phyloP scores from a whole-genome alignment of 768 basidiomycete genomes.

The Russula earlei region DNA sequence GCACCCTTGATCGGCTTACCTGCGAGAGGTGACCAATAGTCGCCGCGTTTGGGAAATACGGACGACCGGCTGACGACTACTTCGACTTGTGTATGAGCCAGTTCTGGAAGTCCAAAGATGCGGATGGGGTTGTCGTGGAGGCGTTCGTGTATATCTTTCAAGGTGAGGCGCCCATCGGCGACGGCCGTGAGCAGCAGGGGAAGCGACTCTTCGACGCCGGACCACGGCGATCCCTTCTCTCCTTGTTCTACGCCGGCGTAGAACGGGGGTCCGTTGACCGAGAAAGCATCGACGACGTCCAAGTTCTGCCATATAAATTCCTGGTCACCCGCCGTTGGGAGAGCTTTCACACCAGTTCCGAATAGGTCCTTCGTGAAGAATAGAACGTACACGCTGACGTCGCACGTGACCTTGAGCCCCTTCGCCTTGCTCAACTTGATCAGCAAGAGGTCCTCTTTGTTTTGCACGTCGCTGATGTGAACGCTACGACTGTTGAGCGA shows the following conservation, averaged over 20 bases:
- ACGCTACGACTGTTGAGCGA: slow-evolving; percentile 83
- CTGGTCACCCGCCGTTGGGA: slow-evolving; percentile 74
- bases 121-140: slow-evolving; percentile 86
- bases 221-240: slow-evolving; percentile 51
- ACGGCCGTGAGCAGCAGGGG: slow-evolving; percentile 86
- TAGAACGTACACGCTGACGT: slow-evolving; percentile 84
- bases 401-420: slow-evolving; percentile 90
- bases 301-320: slow-evolving; percentile 78
- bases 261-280: slow-evolving; percentile 80
- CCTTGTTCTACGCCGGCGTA: slow-evolving; percentile 55
- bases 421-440: slow-evolving; percentile 94
- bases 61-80: slow-evolving; percentile 77
- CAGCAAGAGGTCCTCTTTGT: slow-evolving; percentile 75
- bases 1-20: slow-evolving; percentile 54
- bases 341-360: slow-evolving; percentile 38
- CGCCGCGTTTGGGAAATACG: slow-evolving; percentile 39
- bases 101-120: slow-evolving; percentile 88
- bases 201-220: slow-evolving; percentile 81
- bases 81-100: slow-evolving; percentile 80
- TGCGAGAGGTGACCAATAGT: slow-evolving; percentile 79
- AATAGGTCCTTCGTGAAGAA: slow-evolving; percentile 79
- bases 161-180: slow-evolving; percentile 61
- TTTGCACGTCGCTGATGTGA: slow-evolving; percentile 86
- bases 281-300: slow-evolving; percentile 80
- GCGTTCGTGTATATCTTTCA: slow-evolving; percentile 74